Evolutionary conservation across 2,329 filamentous ascomycete genomes (phyloP), one percentile per base, ranked within the genome.

Genomic region (Bipolaris victoriae): DNA sequence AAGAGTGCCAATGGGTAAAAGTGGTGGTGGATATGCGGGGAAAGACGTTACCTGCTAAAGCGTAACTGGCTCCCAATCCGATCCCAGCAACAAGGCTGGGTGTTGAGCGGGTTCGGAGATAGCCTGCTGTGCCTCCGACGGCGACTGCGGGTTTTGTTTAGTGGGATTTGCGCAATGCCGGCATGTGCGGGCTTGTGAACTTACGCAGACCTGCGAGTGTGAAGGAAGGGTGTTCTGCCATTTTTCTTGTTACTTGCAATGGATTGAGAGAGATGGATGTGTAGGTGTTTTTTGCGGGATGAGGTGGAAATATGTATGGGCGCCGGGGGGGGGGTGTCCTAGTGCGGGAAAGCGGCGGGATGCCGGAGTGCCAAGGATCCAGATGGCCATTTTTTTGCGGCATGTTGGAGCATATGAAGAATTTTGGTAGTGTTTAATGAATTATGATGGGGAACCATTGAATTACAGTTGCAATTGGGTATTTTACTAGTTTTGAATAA

Each of bases 221-320:
- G 41, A 71, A 71, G 7, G 69, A 71, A 2, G 69, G 69, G 46
- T 71, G 69, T 43, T 71, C 67, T 20, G 69, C 69, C 69, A 71
- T 71, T 15, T 7, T 26, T 46, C 44, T 22, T 11, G 29, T 31
- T 11, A 5, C 10, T 11, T 11, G 20, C 36, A 11, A 7, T 26
- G 11, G 46, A 51, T 55, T 29, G 41, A 33, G 26, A 40, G 11
- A 16, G 39, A 52, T 24, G 41, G 39, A 18, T 43, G 2, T 16
- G 22, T n/a, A 26, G n/a, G 40, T 26, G 29, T 11, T 31, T 31
- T 10, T 31, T 11, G 29, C 29, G 29, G 29, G 29, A 31, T 31
- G 29, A 31, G 29, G 29, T 11, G 29, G 29, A 31, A 31, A 31
- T 31, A 31, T 11, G 29, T 39, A 26, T 22, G 22, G 46, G 16